Base-by-base conservation (phyloP, 257 asterid species). In the Nicotiana obtusifolia region DNA sequence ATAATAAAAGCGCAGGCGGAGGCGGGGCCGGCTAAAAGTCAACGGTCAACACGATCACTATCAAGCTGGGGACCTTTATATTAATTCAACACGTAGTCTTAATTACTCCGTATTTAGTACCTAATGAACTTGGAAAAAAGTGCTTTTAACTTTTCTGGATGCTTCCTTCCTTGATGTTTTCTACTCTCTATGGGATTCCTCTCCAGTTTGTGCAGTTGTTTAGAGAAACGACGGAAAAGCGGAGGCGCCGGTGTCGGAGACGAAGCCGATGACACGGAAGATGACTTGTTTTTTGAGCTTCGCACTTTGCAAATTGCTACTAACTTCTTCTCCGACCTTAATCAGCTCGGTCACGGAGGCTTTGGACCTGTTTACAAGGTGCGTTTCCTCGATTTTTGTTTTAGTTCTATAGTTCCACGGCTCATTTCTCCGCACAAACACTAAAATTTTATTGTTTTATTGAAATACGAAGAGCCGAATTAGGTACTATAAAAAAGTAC, bases 321-420 rank as follows among this genome's bases (percentile, higher is more conserved):
- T 77, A 90, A 92, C 83, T 92, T 90, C 84, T 94, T 94, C 89
- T 91, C 98, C 28, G 98, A 90, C 24, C 60, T 86, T 67, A 92
- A 94, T 84, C 86, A 78, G 89, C 92, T 94, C 14, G 98, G 98
- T 33, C 97, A 88, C 79, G 98, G 98, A 37, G 98, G 98, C 1
- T 94, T 92, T 80, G 98, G 98, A 35, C 97, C 97, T 0, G 97
- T 92, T 77, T 92, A 83, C 83, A 91, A 90, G 97, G 97, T 90
- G 62, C 59, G 22, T 7, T 30, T 60, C 11, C 28, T 26, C 4
- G 13, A 9, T 11, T 6, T 44, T 71, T 41, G 20, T 5, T 22
- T 71, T 22, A 44, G 3, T 59, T 20, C 65, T 60, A 60, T 4
- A 60, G 30, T 13, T 37, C 77, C 3, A 20, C 14, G 22, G 31